A percentile compares a stretch with the other conserved stretches of the same genome.
phyloP scores from a whole-genome alignment of 129 eudicot species.

The Chrysanthemum makinoi region DNA sequence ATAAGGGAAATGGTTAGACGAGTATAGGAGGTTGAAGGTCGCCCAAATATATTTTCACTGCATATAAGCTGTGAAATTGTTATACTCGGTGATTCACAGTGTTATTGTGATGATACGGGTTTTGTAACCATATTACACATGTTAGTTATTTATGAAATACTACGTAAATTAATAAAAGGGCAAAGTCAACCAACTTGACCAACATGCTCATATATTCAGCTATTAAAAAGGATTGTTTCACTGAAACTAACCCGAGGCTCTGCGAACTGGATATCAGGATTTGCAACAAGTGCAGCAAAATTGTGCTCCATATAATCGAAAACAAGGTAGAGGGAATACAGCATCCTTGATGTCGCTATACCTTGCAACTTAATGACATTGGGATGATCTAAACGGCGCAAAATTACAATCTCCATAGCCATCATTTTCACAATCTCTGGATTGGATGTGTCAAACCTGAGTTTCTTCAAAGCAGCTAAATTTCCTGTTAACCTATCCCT shows the following conservation, averaged over 20 bases:
- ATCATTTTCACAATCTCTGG: not conserved
- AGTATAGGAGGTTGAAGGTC: no score
- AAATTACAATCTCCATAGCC: not conserved
- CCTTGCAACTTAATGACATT: conserved; percentile 6
- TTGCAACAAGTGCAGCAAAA: conserved; percentile 6
- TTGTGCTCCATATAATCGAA: conserved; percentile 11
- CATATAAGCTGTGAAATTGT: no score
- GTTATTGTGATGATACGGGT: no score
- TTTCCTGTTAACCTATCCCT: not conserved
- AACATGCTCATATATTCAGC: no score
- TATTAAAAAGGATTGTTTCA: no score
- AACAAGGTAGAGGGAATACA: not conserved
- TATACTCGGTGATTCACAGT: no score
- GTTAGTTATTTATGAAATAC: no score
- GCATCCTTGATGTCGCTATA: conserved; percentile 1
- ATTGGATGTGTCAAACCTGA: not conserved
- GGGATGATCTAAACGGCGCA: conserved; percentile 19
- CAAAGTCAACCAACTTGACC: no score
- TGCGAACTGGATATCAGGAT: not conserved
- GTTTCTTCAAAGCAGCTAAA: not conserved
- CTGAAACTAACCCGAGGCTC: not conserved
- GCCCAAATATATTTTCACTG: no score
- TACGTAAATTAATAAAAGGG: no score
- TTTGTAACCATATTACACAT: no score
- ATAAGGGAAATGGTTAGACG: no score